These are phyloP conservation scores for Tagetes erecta DNA, from an alignment of 129 eudicot species.

Conservation along the genomic window DNA sequence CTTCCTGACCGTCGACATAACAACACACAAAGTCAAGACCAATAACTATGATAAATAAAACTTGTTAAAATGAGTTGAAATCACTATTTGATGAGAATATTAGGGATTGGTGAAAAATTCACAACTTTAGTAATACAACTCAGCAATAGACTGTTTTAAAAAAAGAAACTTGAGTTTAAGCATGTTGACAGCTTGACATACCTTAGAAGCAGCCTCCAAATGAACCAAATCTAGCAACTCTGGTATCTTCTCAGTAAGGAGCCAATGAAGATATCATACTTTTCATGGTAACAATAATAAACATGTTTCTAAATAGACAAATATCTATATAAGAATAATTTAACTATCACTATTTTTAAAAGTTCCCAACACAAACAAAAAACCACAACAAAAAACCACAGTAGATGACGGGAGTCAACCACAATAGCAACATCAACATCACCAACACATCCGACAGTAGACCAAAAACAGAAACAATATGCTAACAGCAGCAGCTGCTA, in stretches of 20 bases:
- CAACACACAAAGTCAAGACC: no score
- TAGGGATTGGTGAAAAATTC: constrained; percentile 30
- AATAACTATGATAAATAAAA: neutral
- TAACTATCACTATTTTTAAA: neutral
- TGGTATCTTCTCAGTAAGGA: constrained; percentile 90
- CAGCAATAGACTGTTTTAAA: neutral
- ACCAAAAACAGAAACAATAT: no score
- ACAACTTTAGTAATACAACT: constrained; percentile 72
- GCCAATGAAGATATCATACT: constrained; percentile 39
- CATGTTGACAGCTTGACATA: constrained; percentile 28
- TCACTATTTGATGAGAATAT: constrained; percentile 5
- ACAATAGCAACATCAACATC: no score
- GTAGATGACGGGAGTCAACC: no score
- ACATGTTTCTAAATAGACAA: neutral
- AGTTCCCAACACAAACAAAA: neutral
- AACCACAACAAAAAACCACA: no score
- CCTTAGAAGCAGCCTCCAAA: constrained; percentile 95
- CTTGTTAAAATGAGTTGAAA: constrained; percentile 16
- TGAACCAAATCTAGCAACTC: constrained; percentile 90
- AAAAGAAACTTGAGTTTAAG: constrained; percentile 9
- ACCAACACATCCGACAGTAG: no score
- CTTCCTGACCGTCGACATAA: no score
- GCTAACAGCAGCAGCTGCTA: no score
- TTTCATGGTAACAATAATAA: constrained; percentile 29
- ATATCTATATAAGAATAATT: neutral